Base-by-base conservation (phyloP, 2,329 filamentous ascomycete genomes). In the Drechslera avenae region DNA sequence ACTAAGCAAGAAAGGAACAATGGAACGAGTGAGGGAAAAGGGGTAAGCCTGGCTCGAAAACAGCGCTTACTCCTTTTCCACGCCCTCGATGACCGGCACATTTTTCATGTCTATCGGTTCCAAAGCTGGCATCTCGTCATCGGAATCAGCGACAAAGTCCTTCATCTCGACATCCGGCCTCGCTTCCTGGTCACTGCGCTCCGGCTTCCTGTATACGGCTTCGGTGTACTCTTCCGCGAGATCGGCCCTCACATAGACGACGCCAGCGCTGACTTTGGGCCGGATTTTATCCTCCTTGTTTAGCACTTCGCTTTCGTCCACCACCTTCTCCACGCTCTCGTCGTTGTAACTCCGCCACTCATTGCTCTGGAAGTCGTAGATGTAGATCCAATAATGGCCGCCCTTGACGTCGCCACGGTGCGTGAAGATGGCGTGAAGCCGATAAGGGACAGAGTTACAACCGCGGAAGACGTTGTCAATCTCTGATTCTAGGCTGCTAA, bases 381-480 rank as follows among this genome's bases (percentile, higher is more conserved):
- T 95, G 82, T 92, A 97, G 36, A 97, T 91, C 87, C 91, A 97
- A 76, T 97, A 99, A 73, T 99, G 94, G 0, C 94, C 94, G 23
- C 82, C 81, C 12, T 67, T 65, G 2, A 72, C 65, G 7, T 80
- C 79, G 26, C 90, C 90, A 16, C 88, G 86, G 71, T 99, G 94
- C 64, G 96, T 93, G 67, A 99, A 96, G 26, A 97, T 89, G 0
- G 93, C 90, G 62, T 97, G 92, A 4, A 99, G 83, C 12, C 85
- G 85, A 71, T 97, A 99, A 9, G 87, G 83, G 39, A 90, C 78
- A 19, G 84, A 78, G 35, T 81, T 81, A 65, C 87, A 82, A 44
- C 83, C 81, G 3, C 79, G 79, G 65, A 91, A 93, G 43, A 88
- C 80, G 3, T 75, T 75, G 21, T 78, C 73, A 39, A 86, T 80